phyloP scores from a whole-genome alignment of 78 protist species.

The Dictyostelium intermedium region DNA sequence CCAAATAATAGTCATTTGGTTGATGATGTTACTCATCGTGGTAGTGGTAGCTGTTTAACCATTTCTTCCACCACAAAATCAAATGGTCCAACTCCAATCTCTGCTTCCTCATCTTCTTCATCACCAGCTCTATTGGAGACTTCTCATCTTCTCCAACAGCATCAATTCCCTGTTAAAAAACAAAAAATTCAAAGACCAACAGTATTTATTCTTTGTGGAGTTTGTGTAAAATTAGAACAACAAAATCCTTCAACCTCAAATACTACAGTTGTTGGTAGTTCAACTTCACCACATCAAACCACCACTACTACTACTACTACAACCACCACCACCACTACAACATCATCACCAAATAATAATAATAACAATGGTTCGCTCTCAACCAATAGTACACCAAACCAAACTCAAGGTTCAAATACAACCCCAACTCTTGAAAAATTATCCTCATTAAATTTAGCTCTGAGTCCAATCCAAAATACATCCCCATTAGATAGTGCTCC shows the following conservation, averaged over 20 bases:
- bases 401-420: background rate
- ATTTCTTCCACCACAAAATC: background rate
- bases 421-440: constrained; percentile 4
- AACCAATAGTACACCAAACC: background rate
- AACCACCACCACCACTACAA: background rate
- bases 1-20: constrained; percentile 5
- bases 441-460: background rate
- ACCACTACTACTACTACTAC: background rate
- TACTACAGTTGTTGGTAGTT: background rate
- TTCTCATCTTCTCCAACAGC: background rate
- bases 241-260: background rate
- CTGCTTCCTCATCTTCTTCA: constrained; percentile 9
- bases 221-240: background rate
- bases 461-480: background rate
- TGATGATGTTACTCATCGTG: background rate
- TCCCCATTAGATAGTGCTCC: background rate
- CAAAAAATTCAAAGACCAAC: constrained; percentile 48
- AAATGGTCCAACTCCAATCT: background rate
- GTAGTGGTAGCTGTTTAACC: background rate
- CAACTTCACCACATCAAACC: background rate
- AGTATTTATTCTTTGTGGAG: constrained; percentile 19
- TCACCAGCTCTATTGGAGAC: constrained; percentile 19
- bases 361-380: background rate
- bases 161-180: constrained; percentile 10
- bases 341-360: background rate